Evolutionary conservation across 2,329 filamentous ascomycete species (phyloP), one percentile per base, ranked within the genome.

Genomic region (Ilyonectria sp.): DNA sequence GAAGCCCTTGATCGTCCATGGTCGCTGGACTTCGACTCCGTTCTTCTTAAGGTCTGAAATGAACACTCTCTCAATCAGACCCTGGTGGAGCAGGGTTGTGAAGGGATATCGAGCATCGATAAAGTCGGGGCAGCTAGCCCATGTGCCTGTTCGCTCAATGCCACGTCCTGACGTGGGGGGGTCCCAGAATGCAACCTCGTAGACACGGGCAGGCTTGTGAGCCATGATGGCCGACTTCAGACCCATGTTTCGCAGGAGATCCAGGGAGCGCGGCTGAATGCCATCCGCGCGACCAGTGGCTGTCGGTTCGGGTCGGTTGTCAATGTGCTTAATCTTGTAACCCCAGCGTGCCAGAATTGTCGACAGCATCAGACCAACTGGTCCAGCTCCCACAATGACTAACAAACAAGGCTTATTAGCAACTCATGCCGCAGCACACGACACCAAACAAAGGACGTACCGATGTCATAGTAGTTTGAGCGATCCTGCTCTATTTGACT

Each of bases 301-400:
- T 13, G 94, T 97, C 17, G 94, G 94, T 76, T 95, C 93, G 2
- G 94, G 86, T 66, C 94, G 89, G 82, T 97, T 97, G 83, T 97
- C 95, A 77, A 97, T 94, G 82, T 97, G 94, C 85, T 95, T 97
- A 81, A 98, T 94, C 80, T 90, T 94, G 86, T 97, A 98, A 21
- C 95, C 95, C 94, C 94, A 97, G 84, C 94, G 88, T 68, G 94
- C 93, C 69, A 98, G 88, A 78, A 93, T 95, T 33, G 94, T 94
- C 9, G 94, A 96, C 26, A 97, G 87, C 82, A 97, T 91, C 65
- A 97, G 88, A 62, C 95, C 95, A 46, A 95, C 94, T 4, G 95
- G 95, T 17, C 95, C 95, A 63, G 95, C 95, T 71, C 95, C 95
- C 62, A 97, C 87, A 72, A 97, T 94, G 74, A 97, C 94, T 89